Base-by-base conservation (phyloP, 2,329 filamentous ascomycete species). In the Diaporthe citri region DNA sequence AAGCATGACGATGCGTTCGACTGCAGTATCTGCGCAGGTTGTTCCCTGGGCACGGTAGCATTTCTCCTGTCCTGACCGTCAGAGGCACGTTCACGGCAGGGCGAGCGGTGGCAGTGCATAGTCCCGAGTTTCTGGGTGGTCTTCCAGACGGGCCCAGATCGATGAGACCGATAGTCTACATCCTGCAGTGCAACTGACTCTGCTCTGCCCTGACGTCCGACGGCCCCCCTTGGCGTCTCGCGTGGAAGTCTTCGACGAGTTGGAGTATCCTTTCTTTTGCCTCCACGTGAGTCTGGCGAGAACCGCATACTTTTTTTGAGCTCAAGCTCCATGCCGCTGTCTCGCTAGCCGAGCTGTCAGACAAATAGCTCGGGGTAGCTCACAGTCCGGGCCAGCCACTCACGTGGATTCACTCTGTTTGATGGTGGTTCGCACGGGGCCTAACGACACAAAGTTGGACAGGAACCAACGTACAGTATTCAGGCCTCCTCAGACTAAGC, bases 31-130 rank as follows among this genome's bases (percentile, higher is more conserved):
- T 41, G 4, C 64, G 48, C 46, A 69, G 64, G 48, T 41, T 69
- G 34, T 69, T 69, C 64, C 64, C 64, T 55, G 64, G n/a, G 22
- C 64, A 69, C 64, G 2, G 64, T 69, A 41, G 64, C 64, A 69
- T 69, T 69, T 69, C 64, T 69, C 64, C 64, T 69, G 64, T 69
- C 34, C 64, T 69, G 64, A 22, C 6, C 34, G 64, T 69, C 48
- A n/a, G 10, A 36, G 31, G 41, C 31, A 22, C 28, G 64, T 48
- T 41, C 34, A 69, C 55, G 64, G 64, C 48, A 69, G 34, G 48
- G 64, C 64, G n/a, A 39, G 48, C 64, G 48, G 64, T 55, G 64
- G 64, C 64, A 69, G 64, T 69, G 64, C 64, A 69, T 69, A 67
- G 64, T 69, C 64, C 64, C 64, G 64, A 69, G n/a, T 55, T 69